phyloP scores from a whole-genome alignment of 2,329 filamentous ascomycete species.

The Xylariaceae sp. region DNA sequence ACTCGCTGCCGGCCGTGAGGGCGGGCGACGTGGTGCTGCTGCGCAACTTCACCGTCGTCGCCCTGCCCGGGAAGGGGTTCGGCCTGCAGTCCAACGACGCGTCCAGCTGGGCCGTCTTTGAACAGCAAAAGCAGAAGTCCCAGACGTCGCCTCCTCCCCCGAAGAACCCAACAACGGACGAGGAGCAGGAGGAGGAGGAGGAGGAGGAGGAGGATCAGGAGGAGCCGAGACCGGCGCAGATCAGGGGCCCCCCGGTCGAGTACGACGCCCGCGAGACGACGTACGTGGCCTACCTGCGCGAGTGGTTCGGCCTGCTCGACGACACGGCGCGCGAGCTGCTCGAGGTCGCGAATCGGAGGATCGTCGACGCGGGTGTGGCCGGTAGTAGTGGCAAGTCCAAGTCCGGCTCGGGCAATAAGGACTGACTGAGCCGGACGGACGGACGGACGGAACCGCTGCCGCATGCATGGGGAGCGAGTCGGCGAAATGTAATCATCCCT shows the following conservation, averaged over 20 bases:
- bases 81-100: constrained; percentile 46
- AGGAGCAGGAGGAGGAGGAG: constrained; percentile 25
- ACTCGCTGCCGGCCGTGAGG: constrained; percentile 46
- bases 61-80: constrained; percentile 47
- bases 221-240: constrained; percentile 47
- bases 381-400: constrained; percentile 1
- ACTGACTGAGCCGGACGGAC: no score
- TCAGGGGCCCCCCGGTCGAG: constrained; percentile 54
- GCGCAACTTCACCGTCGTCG: constrained; percentile 45
- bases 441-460: not conserved
- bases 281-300: constrained; percentile 40
- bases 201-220: no score
- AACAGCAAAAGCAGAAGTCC: no score
- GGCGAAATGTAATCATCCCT: no score
- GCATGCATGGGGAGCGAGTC: no score
- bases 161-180: no score
- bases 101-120: constrained; percentile 55
- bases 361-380: constrained; percentile 18
- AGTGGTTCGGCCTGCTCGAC: constrained; percentile 44
- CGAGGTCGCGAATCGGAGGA: constrained; percentile 37
- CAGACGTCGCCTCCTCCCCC: not conserved
- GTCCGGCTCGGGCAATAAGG: no score
- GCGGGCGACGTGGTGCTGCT: constrained; percentile 53
- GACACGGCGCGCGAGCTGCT: constrained; percentile 38
- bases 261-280: constrained; percentile 40